Percentiles rank a stretch among this genome's conserved stretches.
These are phyloP conservation scores for Saccharomycopsis hybrid DNA, from an alignment of 1,139 yeast genomes.

Conservation along the genomic window DNA sequence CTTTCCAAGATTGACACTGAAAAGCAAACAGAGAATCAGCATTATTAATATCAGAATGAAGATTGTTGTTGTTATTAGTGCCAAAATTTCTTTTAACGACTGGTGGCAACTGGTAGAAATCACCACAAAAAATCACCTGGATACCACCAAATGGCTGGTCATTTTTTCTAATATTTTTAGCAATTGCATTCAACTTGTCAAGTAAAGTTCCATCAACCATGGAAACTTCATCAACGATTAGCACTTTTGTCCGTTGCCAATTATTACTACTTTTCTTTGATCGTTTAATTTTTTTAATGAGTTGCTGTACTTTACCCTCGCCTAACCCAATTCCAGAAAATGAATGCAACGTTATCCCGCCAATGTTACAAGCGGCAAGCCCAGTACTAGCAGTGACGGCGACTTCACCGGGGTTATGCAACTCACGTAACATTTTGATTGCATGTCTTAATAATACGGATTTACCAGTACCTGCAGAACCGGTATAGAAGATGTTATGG, in stretches of 20 bases:
- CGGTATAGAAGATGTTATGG: slow-evolving; percentile 72
- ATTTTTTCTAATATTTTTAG: slow-evolving; percentile 45
- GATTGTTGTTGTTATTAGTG: slow-evolving; percentile 20
- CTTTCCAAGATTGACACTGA: slow-evolving; percentile 70
- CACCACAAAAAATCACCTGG: slow-evolving; percentile 80
- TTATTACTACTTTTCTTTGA: slow-evolving; percentile 47
- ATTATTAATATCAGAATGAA: slow-evolving; percentile 24
- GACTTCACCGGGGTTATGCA: slow-evolving; percentile 46
- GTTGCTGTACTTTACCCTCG: slow-evolving; percentile 34
- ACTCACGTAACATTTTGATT: slow-evolving; percentile 49
- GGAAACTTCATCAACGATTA: slow-evolving; percentile 81
- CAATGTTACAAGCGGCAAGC: slow-evolving; percentile 85
- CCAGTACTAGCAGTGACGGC: slow-evolving; percentile 94
- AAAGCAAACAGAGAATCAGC: slow-evolving; percentile 54
- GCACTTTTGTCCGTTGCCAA: slow-evolving; percentile 59
- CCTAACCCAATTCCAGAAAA: slow-evolving; percentile 87
- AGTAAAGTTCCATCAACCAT: slow-evolving; percentile 78
- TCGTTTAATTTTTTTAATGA: slow-evolving; percentile 51
- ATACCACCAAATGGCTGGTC: slow-evolving; percentile 79
- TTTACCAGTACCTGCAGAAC: slow-evolving; percentile 96
- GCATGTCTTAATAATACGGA: slow-evolving; percentile 69
- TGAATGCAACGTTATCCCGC: slow-evolving; percentile 81
- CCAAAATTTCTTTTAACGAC: slow-evolving; percentile 38
- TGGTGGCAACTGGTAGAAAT: slow-evolving; percentile 88
- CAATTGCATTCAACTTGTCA: slow-evolving; percentile 64